Conservation (phyloP, 495 filamentous ascomycete species). For the Saxispiralis lemnorum region DNA sequence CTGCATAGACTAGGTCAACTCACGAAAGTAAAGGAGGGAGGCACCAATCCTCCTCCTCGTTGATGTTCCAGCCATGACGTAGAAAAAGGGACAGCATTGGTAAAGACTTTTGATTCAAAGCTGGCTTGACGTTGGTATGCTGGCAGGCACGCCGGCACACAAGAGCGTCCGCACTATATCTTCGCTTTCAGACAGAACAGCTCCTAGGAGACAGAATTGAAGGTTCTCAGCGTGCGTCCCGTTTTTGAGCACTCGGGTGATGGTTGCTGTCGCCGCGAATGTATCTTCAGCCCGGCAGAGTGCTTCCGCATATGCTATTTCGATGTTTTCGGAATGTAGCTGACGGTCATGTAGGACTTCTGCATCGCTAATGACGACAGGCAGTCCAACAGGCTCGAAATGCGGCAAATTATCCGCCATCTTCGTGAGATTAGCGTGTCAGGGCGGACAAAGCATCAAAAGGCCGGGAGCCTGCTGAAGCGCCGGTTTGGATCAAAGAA, state of each 20-base stretch:
- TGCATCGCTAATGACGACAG: too few relatives aligned
- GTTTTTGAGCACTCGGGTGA: not conserved
- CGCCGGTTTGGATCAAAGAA: too few relatives aligned
- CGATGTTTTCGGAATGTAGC: not conserved
- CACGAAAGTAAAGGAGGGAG: not conserved
- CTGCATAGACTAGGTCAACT: not conserved
- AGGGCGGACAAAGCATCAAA: too few relatives aligned
- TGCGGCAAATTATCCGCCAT: too few relatives aligned
- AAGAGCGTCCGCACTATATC: not conserved
- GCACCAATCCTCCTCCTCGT: constrained; percentile 1
- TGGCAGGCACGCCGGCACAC: not conserved
- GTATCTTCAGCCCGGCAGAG: not conserved
- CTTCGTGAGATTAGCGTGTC: too few relatives aligned
- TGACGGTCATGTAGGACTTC: too few relatives aligned
- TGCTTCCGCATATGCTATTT: not conserved
- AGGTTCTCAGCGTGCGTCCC: not conserved
- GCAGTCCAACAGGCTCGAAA: too few relatives aligned
- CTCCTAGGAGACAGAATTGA: not conserved
- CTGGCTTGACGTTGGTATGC: not conserved
- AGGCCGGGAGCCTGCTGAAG: too few relatives aligned
- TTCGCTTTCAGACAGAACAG: not conserved
- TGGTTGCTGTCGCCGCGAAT: not conserved
- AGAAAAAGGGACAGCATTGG: not conserved
- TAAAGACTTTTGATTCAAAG: not conserved
- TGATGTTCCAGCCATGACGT: constrained; percentile 1